phyloP scores from a whole-genome alignment of 108 stramenopile genomes.

The Nitzschia sp. region DNA sequence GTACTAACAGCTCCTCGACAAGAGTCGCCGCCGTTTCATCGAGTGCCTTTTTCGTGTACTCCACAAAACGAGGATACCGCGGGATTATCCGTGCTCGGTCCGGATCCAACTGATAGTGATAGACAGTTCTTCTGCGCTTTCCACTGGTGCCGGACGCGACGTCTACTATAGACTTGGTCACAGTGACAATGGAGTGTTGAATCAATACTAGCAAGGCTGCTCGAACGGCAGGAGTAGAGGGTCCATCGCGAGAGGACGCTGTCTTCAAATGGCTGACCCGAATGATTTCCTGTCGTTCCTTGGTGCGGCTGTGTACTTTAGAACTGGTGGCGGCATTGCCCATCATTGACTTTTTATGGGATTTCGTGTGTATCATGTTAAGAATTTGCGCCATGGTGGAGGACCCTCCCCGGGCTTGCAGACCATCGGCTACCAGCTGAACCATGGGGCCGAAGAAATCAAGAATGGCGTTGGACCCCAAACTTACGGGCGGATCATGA shows the following conservation, averaged over 20 bases:
- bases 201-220: conserved; percentile 74
- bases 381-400: conserved; percentile 51
- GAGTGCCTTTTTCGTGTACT: conserved; percentile 47
- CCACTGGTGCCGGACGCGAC: conserved; percentile 5
- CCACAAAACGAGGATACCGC: conserved; percentile 69
- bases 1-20: conserved; percentile 57
- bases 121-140: conserved; percentile 9
- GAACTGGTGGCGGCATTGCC: background rate
- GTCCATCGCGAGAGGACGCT: conserved; percentile 14
- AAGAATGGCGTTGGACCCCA: conserved; percentile 76
- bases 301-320: conserved; percentile 8
- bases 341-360: conserved; percentile 21
- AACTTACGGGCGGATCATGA: conserved; percentile 47
- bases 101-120: conserved; percentile 52
- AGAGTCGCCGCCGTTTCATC: conserved; percentile 61
- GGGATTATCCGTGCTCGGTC: conserved; percentile 57
- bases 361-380: conserved; percentile 38
- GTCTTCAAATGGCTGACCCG: conserved; percentile 14
- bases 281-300: conserved; percentile 35
- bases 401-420: conserved; percentile 52
- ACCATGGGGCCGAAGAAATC: conserved; percentile 79
- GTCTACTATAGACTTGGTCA: conserved; percentile 24
- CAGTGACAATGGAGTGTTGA: conserved; percentile 69
- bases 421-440: conserved; percentile 75
- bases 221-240: conserved; percentile 43